Conservation (phyloP, 257 asterid genomes). For the Nicotiana tomentosiformis region DNA sequence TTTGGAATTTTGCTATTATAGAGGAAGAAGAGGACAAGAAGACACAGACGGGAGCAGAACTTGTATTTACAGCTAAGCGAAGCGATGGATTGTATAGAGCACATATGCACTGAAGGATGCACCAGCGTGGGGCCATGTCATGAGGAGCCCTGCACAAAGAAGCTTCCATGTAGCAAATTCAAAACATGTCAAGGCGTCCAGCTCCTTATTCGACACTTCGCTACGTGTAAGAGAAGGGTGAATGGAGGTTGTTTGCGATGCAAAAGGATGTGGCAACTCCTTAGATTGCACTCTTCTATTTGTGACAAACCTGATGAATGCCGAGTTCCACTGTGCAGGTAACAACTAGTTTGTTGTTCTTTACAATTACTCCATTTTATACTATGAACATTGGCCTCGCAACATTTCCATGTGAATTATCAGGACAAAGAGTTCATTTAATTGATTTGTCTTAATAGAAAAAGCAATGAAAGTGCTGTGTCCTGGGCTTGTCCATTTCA, state of each 20-base stretch:
- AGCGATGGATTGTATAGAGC: constrained; percentile 86
- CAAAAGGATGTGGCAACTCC: constrained; percentile 92
- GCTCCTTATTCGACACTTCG: constrained; percentile 73
- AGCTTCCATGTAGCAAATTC: constrained; percentile 72
- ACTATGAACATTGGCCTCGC: too few species aligned
- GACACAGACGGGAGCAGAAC: constrained; percentile 50
- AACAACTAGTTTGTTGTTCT: too few species aligned
- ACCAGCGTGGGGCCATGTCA: constrained; percentile 65
- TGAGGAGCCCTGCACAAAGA: constrained; percentile 47
- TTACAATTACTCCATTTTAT: too few species aligned
- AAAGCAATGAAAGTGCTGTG: not conserved
- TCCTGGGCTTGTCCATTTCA: not conserved
- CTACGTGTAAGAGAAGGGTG: constrained; percentile 61
- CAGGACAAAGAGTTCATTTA: not conserved
- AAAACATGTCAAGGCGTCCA: constrained; percentile 84
- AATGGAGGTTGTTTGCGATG: constrained; percentile 79
- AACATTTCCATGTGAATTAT: not conserved
- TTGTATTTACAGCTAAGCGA: constrained; percentile 73
- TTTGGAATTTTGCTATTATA: constrained; percentile 16
- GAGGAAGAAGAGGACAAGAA: constrained; percentile 67
- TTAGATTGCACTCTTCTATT: constrained; percentile 67
- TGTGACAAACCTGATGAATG: constrained; percentile 70
- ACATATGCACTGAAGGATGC: constrained; percentile 89
- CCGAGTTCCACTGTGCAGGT: constrained; percentile 93
- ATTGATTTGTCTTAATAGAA: not conserved